Percentiles rank a stretch among this genome's conserved stretches.
These are phyloP conservation scores for Thalassiosira sp. DNA, from an alignment of 352 stramenopile genomes.

Conservation along the genomic window DNA sequence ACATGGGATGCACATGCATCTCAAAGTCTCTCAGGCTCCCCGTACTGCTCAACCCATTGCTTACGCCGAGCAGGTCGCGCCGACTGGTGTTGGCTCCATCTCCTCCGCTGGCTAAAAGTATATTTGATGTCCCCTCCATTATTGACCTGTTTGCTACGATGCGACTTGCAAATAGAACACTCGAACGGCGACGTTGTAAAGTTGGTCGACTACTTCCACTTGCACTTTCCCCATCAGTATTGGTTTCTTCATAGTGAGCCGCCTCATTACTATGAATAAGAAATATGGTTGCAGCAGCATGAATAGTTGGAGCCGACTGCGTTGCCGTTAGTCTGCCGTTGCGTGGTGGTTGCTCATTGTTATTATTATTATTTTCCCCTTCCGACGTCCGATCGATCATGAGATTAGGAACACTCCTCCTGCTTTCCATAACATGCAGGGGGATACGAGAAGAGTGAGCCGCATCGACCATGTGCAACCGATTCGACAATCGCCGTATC, in stretches of 20 bases:
- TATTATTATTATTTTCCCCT: neutral
- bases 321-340: slow-evolving; percentile 11
- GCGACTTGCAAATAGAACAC: slow-evolving; percentile 61
- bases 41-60: neutral
- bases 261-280: slow-evolving; percentile 5
- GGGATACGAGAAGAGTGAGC: slow-evolving; percentile 62
- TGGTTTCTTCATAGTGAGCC: slow-evolving; percentile 4
- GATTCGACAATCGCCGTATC: slow-evolving; percentile 44
- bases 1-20: slow-evolving; percentile 51
- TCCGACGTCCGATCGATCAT: neutral
- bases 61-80: slow-evolving; percentile 9
- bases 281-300: slow-evolving; percentile 11
- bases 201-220: slow-evolving; percentile 3
- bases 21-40: slow-evolving; percentile 45
- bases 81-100: slow-evolving; percentile 11
- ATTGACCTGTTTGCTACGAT: slow-evolving; percentile 39
- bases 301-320: neutral
- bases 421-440: slow-evolving; percentile 48
- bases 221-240: neutral
- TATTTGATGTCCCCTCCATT: slow-evolving; percentile 31
- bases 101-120: slow-evolving; percentile 32
- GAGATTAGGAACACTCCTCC: slow-evolving; percentile 12
- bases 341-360: too few species aligned
- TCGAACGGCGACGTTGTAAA: slow-evolving; percentile 29
- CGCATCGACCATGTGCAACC: slow-evolving; percentile 53